Conservation (phyloP, 192 early-diverging fungal genomes). For the Coemansia interrupta region DNA sequence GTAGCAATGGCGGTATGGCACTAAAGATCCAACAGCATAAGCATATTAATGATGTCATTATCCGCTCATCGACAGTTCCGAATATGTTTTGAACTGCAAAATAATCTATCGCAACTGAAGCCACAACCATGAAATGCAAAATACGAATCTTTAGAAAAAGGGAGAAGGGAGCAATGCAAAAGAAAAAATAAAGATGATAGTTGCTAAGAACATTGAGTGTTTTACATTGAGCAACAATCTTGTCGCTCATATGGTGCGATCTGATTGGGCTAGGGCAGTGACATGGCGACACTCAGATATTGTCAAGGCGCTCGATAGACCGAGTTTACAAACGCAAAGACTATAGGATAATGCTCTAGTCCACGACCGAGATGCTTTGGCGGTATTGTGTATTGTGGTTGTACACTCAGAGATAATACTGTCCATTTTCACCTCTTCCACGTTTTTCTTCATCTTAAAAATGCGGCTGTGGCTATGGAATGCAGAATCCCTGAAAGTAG, state of each 20-base stretch:
- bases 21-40: conserved; percentile 2
- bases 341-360: not conserved
- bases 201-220: no score
- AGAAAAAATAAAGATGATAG: no score
- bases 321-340: not conserved
- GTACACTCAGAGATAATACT: not conserved
- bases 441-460: not conserved
- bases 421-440: not conserved
- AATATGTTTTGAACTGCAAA: not conserved
- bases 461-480: conserved; percentile 4
- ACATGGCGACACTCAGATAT: no score
- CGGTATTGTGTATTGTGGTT: not conserved
- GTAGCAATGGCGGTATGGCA: conserved; percentile 7
- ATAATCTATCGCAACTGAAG: not conserved
- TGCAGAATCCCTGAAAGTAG: conserved; percentile 13
- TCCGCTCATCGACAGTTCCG: conserved; percentile 6
- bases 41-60: conserved; percentile 8
- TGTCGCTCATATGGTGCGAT: no score
- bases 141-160: not conserved
- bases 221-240: no score
- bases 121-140: not conserved
- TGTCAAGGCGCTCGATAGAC: not conserved
- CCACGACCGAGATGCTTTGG: not conserved
- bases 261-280: no score
- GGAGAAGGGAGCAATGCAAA: not conserved